phyloP scores from a whole-genome alignment of 139 green algal species.

The Chlamydomonas sp. region DNA sequence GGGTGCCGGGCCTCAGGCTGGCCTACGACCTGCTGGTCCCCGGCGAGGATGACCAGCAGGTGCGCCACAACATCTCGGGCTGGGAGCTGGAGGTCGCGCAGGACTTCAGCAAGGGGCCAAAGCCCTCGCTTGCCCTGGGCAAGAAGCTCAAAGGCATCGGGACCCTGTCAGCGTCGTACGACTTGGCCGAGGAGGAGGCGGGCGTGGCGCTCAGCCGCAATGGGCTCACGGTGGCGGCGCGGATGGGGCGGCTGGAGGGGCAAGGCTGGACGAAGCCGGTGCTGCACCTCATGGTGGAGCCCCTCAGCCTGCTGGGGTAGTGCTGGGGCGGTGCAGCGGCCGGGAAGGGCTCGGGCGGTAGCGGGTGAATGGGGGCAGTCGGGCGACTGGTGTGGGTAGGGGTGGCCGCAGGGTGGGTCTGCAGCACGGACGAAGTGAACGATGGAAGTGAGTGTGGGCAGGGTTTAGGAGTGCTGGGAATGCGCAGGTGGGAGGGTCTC shows the following conservation, averaged over 20 bases:
- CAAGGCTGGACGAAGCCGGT: conserved; percentile 37
- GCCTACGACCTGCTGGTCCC: conserved; percentile 59
- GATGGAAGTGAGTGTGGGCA: no score
- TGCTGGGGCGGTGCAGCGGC: neutral
- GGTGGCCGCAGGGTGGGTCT: no score
- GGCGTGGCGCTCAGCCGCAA: conserved; percentile 23
- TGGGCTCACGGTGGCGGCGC: conserved; percentile 28
- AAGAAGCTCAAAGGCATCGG: conserved; percentile 45
- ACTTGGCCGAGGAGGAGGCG: conserved; percentile 22
- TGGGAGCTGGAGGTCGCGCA: conserved; percentile 55
- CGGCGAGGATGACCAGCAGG: conserved; percentile 53
- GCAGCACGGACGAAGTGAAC: no score
- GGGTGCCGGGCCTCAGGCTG: conserved; percentile 36
- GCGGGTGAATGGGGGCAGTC: no score
- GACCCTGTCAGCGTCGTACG: conserved; percentile 45
- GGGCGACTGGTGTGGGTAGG: no score
- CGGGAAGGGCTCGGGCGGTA: no score
- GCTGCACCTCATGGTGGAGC: conserved; percentile 46
- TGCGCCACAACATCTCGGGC: conserved; percentile 48
- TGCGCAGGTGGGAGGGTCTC: no score
- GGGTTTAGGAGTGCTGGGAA: no score
- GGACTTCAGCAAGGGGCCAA: conserved; percentile 43
- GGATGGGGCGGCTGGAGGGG: conserved; percentile 23
- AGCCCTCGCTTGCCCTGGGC: conserved; percentile 42
- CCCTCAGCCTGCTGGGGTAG: conserved; percentile 30